Percentiles rank a stretch among this genome's conserved stretches.
Evolutionary conservation across 2,329 filamentous ascomycete genomes (phyloP).

Genomic region (Curvularia spicifera): DNA sequence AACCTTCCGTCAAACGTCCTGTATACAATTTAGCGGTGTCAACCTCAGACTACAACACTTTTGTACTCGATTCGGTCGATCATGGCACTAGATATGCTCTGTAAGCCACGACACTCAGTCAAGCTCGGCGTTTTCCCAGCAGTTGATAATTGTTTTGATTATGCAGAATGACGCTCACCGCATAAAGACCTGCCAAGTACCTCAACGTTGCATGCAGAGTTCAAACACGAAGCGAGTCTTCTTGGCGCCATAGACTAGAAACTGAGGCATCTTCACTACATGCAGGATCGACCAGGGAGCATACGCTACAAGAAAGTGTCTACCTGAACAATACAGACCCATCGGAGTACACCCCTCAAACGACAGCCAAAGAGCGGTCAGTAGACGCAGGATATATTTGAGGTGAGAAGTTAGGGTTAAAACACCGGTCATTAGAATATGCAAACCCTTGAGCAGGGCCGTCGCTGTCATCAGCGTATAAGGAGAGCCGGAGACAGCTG

Average conservation of each 20-base stretch:
- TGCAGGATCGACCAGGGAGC: background rate
- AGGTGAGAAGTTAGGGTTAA: conserved; percentile 18
- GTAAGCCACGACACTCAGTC: too few relatives aligned
- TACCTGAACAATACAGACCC: conserved; percentile 29
- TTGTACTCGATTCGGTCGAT: background rate
- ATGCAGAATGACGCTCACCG: background rate
- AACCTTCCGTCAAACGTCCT: too few relatives aligned
- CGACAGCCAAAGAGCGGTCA: conserved; percentile 20
- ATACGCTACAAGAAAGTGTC: conserved; percentile 15
- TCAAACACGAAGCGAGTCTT: background rate
- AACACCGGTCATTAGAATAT: background rate
- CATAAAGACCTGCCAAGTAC: background rate
- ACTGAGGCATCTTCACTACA: background rate
- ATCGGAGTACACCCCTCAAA: conserved; percentile 28
- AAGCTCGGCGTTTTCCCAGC: background rate
- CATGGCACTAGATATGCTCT: background rate
- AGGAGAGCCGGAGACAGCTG: background rate
- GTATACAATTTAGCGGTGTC: background rate
- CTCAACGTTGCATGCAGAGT: background rate
- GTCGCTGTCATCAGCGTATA: conserved; percentile 1
- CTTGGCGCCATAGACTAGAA: background rate
- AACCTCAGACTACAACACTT: background rate
- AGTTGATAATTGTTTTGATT: background rate
- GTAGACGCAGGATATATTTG: conserved; percentile 25
- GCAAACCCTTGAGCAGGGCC: background rate